Evolutionary conservation across 2,329 filamentous ascomycete genomes (phyloP).

Genomic region (Alternaria triticimaculans): DNA sequence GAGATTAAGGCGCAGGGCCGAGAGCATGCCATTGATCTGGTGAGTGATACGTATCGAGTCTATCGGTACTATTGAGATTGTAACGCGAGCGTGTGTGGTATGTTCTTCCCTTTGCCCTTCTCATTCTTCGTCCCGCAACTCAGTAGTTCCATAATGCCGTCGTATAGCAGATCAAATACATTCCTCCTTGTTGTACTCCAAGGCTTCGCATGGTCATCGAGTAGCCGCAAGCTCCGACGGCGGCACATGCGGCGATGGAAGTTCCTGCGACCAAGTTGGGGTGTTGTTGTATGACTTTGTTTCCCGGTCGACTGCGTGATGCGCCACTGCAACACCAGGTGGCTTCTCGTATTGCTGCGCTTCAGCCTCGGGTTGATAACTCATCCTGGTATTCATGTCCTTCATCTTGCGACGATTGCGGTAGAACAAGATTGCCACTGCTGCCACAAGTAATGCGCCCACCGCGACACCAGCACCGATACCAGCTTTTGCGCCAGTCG

Average conservation of each 20-base stretch:
- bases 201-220: neutral
- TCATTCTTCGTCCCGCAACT: too few relatives aligned
- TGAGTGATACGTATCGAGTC: neutral
- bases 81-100: neutral
- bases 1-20: neutral
- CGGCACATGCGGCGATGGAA: neutral
- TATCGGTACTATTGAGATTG: neutral
- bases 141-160: too few relatives aligned
- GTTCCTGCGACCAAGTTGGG: neutral
- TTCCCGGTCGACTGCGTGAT: neutral
- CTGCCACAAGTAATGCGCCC: neutral
- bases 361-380: neutral
- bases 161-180: neutral
- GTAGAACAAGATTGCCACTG: neutral
- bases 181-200: neutral
- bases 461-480: neutral
- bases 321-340: neutral
- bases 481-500: neutral
- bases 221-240: neutral
- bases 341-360: neutral
- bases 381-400: neutral
- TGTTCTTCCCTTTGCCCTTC: neutral
- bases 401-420: neutral
- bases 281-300: neutral
- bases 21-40: neutral